phyloP scores from a whole-genome alignment of 2,329 filamentous ascomycete species.

The Celoporthe dispersa region DNA sequence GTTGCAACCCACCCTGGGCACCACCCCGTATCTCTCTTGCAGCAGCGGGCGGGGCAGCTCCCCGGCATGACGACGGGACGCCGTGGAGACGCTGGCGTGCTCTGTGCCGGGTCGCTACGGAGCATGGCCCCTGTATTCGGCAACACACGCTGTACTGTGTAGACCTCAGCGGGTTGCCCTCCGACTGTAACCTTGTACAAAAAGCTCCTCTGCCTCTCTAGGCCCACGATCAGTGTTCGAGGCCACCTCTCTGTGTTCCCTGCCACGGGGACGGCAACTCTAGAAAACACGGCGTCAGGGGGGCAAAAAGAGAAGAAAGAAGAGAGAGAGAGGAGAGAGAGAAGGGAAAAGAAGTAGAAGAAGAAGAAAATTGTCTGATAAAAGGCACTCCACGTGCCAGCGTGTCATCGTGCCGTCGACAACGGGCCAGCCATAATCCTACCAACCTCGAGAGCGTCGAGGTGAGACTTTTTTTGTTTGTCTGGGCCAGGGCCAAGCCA shows the following conservation, averaged over 20 bases:
- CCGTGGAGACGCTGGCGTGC: constrained; percentile 13
- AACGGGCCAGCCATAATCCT: background rate
- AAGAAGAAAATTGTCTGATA: background rate
- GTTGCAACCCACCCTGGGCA: constrained; percentile 10
- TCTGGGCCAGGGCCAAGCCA: background rate
- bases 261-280: background rate
- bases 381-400: constrained; percentile 8
- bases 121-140: background rate
- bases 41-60: constrained; percentile 11
- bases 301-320: background rate
- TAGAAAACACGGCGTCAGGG: background rate
- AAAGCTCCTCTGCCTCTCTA: background rate
- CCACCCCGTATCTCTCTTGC: constrained; percentile 4
- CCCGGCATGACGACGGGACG: constrained; percentile 7
- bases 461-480: background rate
- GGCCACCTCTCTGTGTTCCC: background rate
- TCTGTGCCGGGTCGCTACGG: background rate
- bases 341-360: background rate
- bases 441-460: background rate
- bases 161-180: background rate
- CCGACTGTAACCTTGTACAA: no score
- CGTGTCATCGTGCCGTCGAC: constrained; percentile 3
- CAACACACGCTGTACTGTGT: background rate
- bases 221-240: background rate
- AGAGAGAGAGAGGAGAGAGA: no score